Conservation (phyloP, 352 stramenopile species). For the Phytophthora fragariae region DNA sequence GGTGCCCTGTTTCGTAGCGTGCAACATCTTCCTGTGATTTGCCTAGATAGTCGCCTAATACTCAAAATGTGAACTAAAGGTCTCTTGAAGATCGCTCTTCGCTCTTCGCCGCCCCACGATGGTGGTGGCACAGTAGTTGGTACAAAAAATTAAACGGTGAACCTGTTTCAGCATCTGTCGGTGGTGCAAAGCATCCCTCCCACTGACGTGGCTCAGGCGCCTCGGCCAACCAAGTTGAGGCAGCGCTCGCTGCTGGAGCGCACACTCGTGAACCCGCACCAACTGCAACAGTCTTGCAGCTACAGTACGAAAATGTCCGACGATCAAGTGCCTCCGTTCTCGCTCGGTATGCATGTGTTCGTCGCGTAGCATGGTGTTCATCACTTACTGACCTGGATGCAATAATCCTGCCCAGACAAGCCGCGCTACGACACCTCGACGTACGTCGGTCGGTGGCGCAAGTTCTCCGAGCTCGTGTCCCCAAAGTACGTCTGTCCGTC, state of each 20-base stretch:
- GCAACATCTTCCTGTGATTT: too few relatives aligned
- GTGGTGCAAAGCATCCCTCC: constrained; percentile 30
- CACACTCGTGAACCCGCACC: constrained; percentile 31
- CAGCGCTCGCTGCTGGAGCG: background rate
- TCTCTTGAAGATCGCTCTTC: background rate
- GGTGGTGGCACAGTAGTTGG: background rate
- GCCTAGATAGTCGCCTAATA: too few relatives aligned
- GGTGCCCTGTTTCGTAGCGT: too few relatives aligned
- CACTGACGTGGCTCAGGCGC: constrained; percentile 31
- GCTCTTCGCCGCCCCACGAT: too few relatives aligned
- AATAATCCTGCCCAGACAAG: constrained; percentile 45
- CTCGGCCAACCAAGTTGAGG: constrained; percentile 18
- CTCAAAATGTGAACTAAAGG: too few relatives aligned
- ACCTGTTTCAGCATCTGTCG: constrained; percentile 11
- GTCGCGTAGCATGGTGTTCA: background rate
- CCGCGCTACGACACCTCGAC: constrained; percentile 88
- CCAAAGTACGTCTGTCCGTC: constrained; percentile 50
- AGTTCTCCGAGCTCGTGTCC: constrained; percentile 87
- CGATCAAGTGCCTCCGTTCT: constrained; percentile 46
- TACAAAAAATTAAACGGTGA: constrained; percentile 6
- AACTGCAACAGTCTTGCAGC: constrained; percentile 5
- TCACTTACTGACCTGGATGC: background rate
- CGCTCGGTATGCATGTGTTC: constrained; percentile 32
- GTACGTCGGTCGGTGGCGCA: constrained; percentile 84
- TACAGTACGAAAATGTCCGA: constrained; percentile 23